phyloP scores from a whole-genome alignment of 345 rosid genomes.

The Pelargonium nanum region DNA sequence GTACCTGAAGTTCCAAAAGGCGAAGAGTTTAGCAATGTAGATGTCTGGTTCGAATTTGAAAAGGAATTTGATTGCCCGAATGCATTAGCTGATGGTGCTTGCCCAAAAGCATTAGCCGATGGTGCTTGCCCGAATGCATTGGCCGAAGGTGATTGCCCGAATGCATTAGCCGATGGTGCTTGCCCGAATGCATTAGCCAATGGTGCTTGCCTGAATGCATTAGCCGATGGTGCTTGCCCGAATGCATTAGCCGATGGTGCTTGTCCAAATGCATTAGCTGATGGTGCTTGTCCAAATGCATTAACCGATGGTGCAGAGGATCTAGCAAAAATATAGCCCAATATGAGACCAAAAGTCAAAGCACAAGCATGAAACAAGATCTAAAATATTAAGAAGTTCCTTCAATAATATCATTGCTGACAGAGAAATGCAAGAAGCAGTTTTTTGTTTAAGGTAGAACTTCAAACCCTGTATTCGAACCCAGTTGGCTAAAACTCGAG shows the following conservation, averaged over 20 bases:
- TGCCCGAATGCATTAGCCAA: background rate
- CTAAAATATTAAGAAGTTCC: background rate
- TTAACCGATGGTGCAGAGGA: conserved; percentile 11
- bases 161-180: background rate
- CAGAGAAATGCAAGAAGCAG: background rate
- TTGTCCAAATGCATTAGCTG: background rate
- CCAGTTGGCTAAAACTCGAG: conserved; percentile 37
- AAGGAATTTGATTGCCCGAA: conserved; percentile 35
- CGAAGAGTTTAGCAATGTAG: conserved; percentile 14
- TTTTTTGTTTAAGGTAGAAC: background rate
- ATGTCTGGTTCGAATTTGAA: conserved; percentile 31
- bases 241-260: background rate
- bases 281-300: background rate
- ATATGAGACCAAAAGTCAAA: conserved; percentile 5
- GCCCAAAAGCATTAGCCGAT: background rate
- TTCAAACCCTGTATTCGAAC: background rate
- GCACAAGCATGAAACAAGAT: conserved; percentile 2
- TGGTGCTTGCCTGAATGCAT: background rate
- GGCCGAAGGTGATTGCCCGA: background rate
- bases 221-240: background rate
- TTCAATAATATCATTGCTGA: background rate
- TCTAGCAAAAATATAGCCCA: conserved; percentile 17
- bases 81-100: conserved; percentile 20
- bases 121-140: background rate
- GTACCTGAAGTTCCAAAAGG: conserved; percentile 22